Evolutionary conservation across 345 rosid species (phyloP).

Genomic region (Eucalyptus virginea): DNA sequence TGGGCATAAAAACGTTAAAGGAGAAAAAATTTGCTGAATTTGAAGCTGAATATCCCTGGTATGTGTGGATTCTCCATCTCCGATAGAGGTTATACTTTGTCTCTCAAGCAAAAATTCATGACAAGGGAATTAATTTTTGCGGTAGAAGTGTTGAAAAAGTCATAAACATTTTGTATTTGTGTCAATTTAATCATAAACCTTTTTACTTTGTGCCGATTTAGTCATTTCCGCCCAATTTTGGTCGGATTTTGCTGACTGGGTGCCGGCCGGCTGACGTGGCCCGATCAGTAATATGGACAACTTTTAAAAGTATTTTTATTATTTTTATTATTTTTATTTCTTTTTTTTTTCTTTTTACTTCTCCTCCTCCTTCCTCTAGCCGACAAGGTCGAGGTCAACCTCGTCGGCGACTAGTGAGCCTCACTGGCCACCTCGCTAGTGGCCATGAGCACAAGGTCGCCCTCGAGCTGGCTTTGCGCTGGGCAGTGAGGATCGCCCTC

Average conservation of each 20-base stretch:
- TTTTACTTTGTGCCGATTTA: fast-evolving
- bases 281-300: fast-evolving
- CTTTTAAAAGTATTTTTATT: too few species aligned
- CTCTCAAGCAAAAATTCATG: not conserved
- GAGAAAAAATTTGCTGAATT: not conserved
- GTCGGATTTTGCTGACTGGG: fast-evolving
- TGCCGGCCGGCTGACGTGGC: fast-evolving
- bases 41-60: not conserved
- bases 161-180: fast-evolving
- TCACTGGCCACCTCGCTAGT: fast-evolving
- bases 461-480: fast-evolving
- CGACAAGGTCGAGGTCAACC: fast-evolving
- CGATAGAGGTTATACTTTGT: not conserved
- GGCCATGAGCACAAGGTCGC: fast-evolving
- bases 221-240: fast-evolving
- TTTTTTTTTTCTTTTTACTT: too few species aligned
- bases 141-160: too few species aligned
- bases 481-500: fast-evolving
- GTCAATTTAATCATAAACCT: fast-evolving
- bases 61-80: not conserved
- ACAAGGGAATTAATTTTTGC: not conserved
- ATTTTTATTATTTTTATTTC: too few species aligned
- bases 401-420: fast-evolving
- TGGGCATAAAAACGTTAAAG: not conserved
- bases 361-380: fast-evolving